Conservation (phyloP, 352 stramenopile species). For the Elongisporangium anandrum region DNA sequence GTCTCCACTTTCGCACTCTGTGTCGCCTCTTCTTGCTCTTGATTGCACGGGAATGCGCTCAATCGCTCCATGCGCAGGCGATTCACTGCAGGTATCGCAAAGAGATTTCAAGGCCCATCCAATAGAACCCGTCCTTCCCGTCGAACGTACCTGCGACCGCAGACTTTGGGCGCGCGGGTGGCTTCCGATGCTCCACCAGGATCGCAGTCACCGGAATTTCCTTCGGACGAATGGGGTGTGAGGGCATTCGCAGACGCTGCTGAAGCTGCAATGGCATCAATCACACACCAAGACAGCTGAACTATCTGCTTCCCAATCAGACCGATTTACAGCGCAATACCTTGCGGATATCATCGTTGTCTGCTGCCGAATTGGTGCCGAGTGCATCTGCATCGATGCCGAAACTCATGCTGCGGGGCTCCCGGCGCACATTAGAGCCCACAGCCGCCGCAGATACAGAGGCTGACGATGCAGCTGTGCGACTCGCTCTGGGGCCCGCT, state of each 20-base stretch:
- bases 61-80: conserved; percentile 32
- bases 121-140: not conserved
- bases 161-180: conserved; percentile 37
- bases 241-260: conserved; percentile 39
- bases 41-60: conserved; percentile 13
- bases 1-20: not conserved
- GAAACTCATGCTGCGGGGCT: not conserved
- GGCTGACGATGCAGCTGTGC: not conserved
- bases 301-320: too few species aligned
- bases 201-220: not conserved
- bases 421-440: not conserved
- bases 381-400: not conserved
- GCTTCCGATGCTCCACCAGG: conserved; percentile 25
- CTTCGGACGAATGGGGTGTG: conserved; percentile 4
- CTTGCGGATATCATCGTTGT: conserved; percentile 12
- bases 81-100: conserved; percentile 21
- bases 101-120: not conserved
- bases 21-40: conserved; percentile 7
- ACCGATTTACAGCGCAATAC: too few species aligned
- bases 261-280: conserved; percentile 28
- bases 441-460: not conserved
- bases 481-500: conserved; percentile 12
- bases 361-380: conserved; percentile 6
- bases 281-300: too few species aligned
- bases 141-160: conserved; percentile 10